Base-by-base conservation (phyloP, 148 eudicot genomes). In the Rhododendron griersonianum region DNA sequence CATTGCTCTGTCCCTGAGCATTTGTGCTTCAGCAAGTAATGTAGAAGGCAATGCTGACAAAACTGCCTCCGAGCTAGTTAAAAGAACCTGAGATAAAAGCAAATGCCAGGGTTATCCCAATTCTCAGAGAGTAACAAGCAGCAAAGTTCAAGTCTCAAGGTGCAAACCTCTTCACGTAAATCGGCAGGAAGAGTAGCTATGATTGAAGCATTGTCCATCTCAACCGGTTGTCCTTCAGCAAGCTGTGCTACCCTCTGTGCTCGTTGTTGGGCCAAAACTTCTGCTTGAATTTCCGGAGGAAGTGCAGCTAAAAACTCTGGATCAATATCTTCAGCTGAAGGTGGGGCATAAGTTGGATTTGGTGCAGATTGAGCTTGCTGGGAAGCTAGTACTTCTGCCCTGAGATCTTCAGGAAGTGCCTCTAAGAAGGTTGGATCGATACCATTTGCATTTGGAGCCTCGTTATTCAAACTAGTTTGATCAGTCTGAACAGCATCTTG, bases 131-230 rank as follows among this genome's bases (percentile, higher is more conserved):
- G 45, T 59, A 21, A 71, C 45, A 44, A 84, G 23, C n/a, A 63
- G 51, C 28, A 87, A 55, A 87, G 23, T 82, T 82, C 53, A 33
- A 71, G 19, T 33, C 76, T 30, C 19, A 87, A 88, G 83, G 78
- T 77, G 76, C 90, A 89, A 88, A 97, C 98, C 99, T 97, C 99
- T 89, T 95, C 99, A 84, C 99, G 99, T 88, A 97, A 88, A 88
- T 97, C 99, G 84, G 99, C 94, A 86, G 99, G 99, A 86, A 97
- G 94, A 83, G 99, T 97, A 79, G 99, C 99, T 84, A 97, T 97
- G 53, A 97, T 97, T 78, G 99, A 95, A 88, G 99, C 98, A 89
- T 95, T 97, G 86, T 97, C 99, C 98, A 97, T 95, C 83, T 96
- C 99, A 81, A 95, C 98, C 51, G 99, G 98, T 84, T 95, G 99